Evolutionary conservation across 306 rosid species (phyloP), one percentile per base, ranked within the genome.

Genomic region (Fagus sylvatica): DNA sequence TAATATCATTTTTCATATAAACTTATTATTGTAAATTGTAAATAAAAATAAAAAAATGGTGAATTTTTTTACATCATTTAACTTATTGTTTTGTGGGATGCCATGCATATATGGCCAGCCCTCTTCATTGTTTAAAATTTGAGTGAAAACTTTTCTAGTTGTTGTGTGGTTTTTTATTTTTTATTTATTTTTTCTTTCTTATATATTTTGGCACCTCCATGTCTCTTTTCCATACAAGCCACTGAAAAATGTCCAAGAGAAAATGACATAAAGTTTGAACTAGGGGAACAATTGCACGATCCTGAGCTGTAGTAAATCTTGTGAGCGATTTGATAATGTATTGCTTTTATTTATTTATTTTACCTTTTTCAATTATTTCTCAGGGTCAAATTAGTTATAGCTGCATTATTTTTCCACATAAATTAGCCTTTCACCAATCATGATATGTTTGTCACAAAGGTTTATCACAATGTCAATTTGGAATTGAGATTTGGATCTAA

Each of bases 401-500:
- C 40, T 3, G 67, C 67, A 60, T 46, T 46, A 60, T 11, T 30
- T 60, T 60, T 60, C 13, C 34, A 10, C 34, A 32, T 0, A 60
- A 11, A 11, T 4, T n/a, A 19, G 19, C 5, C 19, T 48, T 6
- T 11, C 57, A 42, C 40, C 12, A 42, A 28, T n/a, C 30, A 64
- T n/a, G 55, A 13, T 43, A 75, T 56, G 30, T 46, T 17, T 33
- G 36, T 71, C 19, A 12, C n/a, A 75, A 66, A 13, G 19, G 41
- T 64, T 34, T 3, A 34, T 64, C n/a, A 34, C 69, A 36, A 34
- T 34, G 41, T 34, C 11, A 16, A 48, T 22, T 22, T 0, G 28
- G 69, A 33, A 65, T 42, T 71, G 49, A 43, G 78, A 66, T 75
- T 82, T 69, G 74, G 80, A 82, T 82, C 80, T 69, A 78, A 69